Conservation (phyloP, 2,329 filamentous ascomycete species). For the Atkinsonella texensis region DNA sequence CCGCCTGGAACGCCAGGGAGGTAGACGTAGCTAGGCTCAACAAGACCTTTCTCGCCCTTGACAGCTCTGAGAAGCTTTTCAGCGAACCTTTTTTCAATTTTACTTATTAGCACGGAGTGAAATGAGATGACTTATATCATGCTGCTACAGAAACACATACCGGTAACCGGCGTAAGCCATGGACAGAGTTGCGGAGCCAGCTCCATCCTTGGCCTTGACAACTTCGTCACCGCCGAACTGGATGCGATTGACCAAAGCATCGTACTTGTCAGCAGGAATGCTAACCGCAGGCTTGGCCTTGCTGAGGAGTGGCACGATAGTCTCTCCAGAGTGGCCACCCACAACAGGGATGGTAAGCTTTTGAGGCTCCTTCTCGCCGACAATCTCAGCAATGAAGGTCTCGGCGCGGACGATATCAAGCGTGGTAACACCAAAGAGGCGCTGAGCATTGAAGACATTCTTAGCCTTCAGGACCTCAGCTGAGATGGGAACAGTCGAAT, state of each 20-base stretch:
- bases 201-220: slow-evolving; percentile 87
- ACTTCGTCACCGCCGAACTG: slow-evolving; percentile 98
- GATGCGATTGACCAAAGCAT: slow-evolving; percentile 82
- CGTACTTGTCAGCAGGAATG: slow-evolving; percentile 83
- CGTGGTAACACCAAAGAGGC: slow-evolving; percentile 96
- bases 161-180: slow-evolving; percentile 95
- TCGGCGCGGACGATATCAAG: slow-evolving; percentile 96
- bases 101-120: slow-evolving; percentile 7
- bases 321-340: slow-evolving; percentile 95
- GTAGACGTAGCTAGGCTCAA: slow-evolving; percentile 95
- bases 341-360: slow-evolving; percentile 83
- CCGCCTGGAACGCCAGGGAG: slow-evolving; percentile 82
- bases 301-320: slow-evolving; percentile 96
- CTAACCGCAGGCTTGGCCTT: slow-evolving; percentile 67
- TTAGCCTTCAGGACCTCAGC: slow-evolving; percentile 93
- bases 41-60: slow-evolving; percentile 81
- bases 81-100: slow-evolving; percentile 57
- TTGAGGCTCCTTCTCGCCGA: slow-evolving; percentile 69
- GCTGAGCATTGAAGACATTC: slow-evolving; percentile 87
- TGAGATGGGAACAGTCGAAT: slow-evolving; percentile 95
- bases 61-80: slow-evolving; percentile 84
- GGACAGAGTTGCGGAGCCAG: slow-evolving; percentile 80
- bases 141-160: slow-evolving; percentile 32
- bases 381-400: slow-evolving; percentile 84
- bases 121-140: neutral